Evolutionary conservation across 768 basidiomycete species (phyloP), one percentile per base, ranked within the genome.

Genomic region (Amanita polypyramis): DNA sequence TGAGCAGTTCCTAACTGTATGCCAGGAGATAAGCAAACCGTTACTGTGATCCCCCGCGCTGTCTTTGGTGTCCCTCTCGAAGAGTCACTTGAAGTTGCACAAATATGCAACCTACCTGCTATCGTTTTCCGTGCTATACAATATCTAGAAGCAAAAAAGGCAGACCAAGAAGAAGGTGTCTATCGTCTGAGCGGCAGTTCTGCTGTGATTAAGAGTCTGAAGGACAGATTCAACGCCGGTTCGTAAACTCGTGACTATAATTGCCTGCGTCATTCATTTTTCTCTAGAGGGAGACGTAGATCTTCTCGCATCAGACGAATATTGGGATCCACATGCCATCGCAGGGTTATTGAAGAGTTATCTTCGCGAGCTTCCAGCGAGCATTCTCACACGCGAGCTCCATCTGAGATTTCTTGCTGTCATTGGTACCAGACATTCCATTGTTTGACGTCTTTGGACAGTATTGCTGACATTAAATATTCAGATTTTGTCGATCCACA

Each of bases 311-410:
- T 79, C 83, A 7, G 89, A 92, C 62, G 94, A 96, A 59, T 89
- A 85, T 57, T 96, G 90, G 87, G 96, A 99, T 67, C 92, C 91
- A 37, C 94, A 99, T 62, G 96, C 96, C 32, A 88, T 99, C 52
- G 87, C 96, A 42, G 96, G 95, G 3, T 72, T 99, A 52, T 72
- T 99, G 51, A 99, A 99, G 69, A 77, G 80, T 45, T 99, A 85
- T 69, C 69, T 99, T 56, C 84, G 96, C 50, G 96, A 99, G 56
- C 67, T 99, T 27, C 95, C 96, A 37, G 80, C 83, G 19, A 94
- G 91, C 57, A 84, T 98, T 50, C 73, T 99, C 21, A 97, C 95
- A 14, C 78, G 86, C 45, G 93, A 97, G 40, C 76, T 95, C 38
- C 95, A 99, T 62, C 70, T 89, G 60, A 76, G 75, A 54, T 99